Evolutionary conservation across 345 rosid species (phyloP).

Genomic region (Melastoma malabathricum): DNA sequence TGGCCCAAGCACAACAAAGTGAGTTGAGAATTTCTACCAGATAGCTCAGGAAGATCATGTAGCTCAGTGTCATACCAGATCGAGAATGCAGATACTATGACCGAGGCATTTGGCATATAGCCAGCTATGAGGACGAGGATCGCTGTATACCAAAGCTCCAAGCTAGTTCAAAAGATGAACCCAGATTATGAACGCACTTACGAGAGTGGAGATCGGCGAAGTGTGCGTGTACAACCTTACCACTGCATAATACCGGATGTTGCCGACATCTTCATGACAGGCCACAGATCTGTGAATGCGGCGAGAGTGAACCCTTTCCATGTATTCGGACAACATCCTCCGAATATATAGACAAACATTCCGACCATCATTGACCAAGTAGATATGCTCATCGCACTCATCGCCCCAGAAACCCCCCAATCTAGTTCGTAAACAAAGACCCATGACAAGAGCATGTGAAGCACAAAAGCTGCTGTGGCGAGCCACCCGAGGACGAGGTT

Average conservation of each 20-base stretch:
- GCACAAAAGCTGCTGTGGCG: not conserved
- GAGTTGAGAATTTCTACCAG: not conserved
- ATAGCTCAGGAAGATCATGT: not conserved
- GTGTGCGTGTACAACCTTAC: too few species aligned
- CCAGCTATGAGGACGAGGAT: conserved; percentile 21
- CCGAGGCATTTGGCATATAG: conserved; percentile 22
- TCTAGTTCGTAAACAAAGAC: conserved; percentile 10
- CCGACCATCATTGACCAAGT: too few species aligned
- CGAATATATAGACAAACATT: too few species aligned
- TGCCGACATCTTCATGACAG: too few species aligned
- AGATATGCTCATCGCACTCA: too few species aligned
- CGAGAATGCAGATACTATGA: conserved; percentile 26
- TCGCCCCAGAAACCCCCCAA: conserved; percentile 7
- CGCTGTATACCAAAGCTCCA: conserved; percentile 18
- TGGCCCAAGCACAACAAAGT: not conserved
- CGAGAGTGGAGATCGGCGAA: too few species aligned
- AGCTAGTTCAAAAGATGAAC: too few species aligned
- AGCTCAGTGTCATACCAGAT: conserved; percentile 13
- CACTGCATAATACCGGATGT: too few species aligned
- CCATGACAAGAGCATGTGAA: conserved; percentile 14
- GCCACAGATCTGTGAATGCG: too few species aligned
- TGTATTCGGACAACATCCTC: too few species aligned
- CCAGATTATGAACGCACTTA: too few species aligned
- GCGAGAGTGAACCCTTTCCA: too few species aligned
- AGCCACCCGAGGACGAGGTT: conserved; percentile 10